Evolutionary conservation across 768 basidiomycete genomes (phyloP), one percentile per base, ranked within the genome.

Genomic region (Collybia sp.): DNA sequence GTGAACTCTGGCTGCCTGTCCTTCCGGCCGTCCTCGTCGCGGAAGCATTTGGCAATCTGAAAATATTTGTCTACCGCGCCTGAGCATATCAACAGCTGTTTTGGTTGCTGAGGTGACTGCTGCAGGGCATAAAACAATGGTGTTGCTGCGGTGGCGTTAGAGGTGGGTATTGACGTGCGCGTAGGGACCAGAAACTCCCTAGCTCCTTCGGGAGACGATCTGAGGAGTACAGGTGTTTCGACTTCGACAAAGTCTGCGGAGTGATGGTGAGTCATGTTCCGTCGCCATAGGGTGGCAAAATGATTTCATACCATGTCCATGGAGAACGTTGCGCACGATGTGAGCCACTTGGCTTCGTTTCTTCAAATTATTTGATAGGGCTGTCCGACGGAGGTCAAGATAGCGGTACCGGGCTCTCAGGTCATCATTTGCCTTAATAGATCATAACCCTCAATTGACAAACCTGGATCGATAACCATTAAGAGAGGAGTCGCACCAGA

Each of bases 1-100:
- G 94, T 97, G 66, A 97, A 97, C 64, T 97, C 94, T 0, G 94
- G 93, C 59, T 97, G 94, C 37, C 94, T 78, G 62, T 97, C 94
- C 64, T 88, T 93, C 46, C 94, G 77, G 3, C 93, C 93, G 58
- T 91, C 92, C 65, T 97, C 94, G 63, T 97, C 94, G 38, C 94
- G 80, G 73, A 97, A 97, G 67, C 94, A 97, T 53, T 82, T 82
- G 12, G 94, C 94, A 44, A 97, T 74, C 63, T 97, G 94, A 66
- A 82, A 97, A 66, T 97, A 97, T 53, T 77, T 82, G 58, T 92
- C 87, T n/a, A 94, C 75, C 2, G 76, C 83, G 13, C 93, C 94
- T 8, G 93, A 95, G 51, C 85, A 85, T 17, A 96, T 88, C 46
- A 97, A 75, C 4, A 96, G 73, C 60, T 96, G 94, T 63, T 96